Percentiles rank a stretch among this genome's conserved stretches.
Conservation (phyloP, 2,329 filamentous ascomycete genomes). For the Aureobasidium sp. region DNA sequence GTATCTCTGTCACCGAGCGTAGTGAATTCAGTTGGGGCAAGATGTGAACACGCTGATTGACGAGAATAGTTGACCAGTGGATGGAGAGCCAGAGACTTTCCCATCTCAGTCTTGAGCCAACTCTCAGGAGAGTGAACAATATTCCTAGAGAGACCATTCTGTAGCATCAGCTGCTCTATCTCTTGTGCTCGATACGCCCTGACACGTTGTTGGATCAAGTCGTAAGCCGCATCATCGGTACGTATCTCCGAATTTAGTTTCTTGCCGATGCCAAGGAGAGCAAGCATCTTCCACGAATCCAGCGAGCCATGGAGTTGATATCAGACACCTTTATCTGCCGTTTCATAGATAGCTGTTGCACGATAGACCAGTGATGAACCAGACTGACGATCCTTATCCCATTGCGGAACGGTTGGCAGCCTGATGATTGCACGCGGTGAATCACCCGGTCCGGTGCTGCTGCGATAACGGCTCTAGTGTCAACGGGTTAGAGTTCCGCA, state of each 20-base stretch:
- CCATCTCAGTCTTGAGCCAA: constrained; percentile 51
- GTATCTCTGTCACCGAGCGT: constrained; percentile 22
- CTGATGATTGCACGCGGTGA: constrained; percentile 25
- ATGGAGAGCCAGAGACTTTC: constrained; percentile 45
- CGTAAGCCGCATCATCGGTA: constrained; percentile 36
- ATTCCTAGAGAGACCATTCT: constrained; percentile 36
- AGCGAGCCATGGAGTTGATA: constrained; percentile 60
- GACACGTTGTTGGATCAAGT: constrained; percentile 36
- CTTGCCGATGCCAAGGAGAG: constrained; percentile 47
- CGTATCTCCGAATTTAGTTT: constrained; percentile 35
- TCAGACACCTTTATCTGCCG: constrained; percentile 48
- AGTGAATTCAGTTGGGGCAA: constrained; percentile 23
- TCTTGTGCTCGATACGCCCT: constrained; percentile 43
- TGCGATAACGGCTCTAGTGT: not conserved
- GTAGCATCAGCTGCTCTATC: constrained; percentile 37
- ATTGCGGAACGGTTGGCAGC: constrained; percentile 18
- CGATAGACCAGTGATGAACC: constrained; percentile 44
- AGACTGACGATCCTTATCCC: constrained; percentile 28
- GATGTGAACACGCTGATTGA: constrained; percentile 18
- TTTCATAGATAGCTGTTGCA: constrained; percentile 54
- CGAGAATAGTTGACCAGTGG: constrained; percentile 49
- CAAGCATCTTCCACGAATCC: constrained; percentile 47
- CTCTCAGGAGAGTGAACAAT: constrained; percentile 50
- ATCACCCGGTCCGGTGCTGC: not conserved
- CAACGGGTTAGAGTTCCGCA: not conserved